Conservation (phyloP, 495 filamentous ascomycete genomes). For the Penicillium angulare region DNA sequence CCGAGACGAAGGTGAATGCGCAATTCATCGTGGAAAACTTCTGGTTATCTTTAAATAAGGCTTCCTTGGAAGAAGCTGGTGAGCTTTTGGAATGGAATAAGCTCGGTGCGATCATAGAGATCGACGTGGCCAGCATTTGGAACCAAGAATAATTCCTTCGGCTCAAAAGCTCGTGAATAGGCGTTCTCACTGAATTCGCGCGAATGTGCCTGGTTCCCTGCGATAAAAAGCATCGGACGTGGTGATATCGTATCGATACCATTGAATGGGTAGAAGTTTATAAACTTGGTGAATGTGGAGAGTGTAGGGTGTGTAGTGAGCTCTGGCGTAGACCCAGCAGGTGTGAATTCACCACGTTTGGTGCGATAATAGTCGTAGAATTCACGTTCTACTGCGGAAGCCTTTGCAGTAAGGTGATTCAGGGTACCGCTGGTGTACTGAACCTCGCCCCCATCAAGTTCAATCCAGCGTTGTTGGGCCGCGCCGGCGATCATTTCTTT, state of each 20-base stretch:
- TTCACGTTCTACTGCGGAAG: slow-evolving; percentile 13
- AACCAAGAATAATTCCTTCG: slow-evolving; percentile 28
- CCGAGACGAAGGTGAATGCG: no score
- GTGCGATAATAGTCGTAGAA: slow-evolving; percentile 31
- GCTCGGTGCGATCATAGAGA: slow-evolving; percentile 24
- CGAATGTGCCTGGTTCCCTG: slow-evolving; percentile 27
- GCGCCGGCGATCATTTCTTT: slow-evolving; percentile 15
- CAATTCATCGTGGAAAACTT: no score
- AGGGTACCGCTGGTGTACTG: slow-evolving; percentile 18
- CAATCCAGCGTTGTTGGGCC: slow-evolving; percentile 23
- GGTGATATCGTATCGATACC: slow-evolving; percentile 27
- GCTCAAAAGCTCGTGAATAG: slow-evolving; percentile 23
- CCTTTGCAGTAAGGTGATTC: slow-evolving; percentile 13
- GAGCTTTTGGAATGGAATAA: slow-evolving; percentile 26
- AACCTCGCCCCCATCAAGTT: slow-evolving; percentile 15
- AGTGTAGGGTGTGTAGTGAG: slow-evolving; percentile 23
- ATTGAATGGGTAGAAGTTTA: slow-evolving; percentile 30
- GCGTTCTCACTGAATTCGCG: slow-evolving; percentile 28
- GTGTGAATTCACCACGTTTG: slow-evolving; percentile 20
- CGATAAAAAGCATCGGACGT: slow-evolving; percentile 26
- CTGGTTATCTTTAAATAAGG: slow-evolving; percentile 11
- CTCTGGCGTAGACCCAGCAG: slow-evolving; percentile 8
- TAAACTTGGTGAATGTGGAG: slow-evolving; percentile 19
- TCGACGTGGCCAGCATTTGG: slow-evolving; percentile 24
- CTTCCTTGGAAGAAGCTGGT: slow-evolving; percentile 21